A percentile compares a stretch with the other conserved stretches of the same genome.
phyloP scores from a whole-genome alignment of 768 basidiomycete genomes.

The Hortiboletus flavorubellus region DNA sequence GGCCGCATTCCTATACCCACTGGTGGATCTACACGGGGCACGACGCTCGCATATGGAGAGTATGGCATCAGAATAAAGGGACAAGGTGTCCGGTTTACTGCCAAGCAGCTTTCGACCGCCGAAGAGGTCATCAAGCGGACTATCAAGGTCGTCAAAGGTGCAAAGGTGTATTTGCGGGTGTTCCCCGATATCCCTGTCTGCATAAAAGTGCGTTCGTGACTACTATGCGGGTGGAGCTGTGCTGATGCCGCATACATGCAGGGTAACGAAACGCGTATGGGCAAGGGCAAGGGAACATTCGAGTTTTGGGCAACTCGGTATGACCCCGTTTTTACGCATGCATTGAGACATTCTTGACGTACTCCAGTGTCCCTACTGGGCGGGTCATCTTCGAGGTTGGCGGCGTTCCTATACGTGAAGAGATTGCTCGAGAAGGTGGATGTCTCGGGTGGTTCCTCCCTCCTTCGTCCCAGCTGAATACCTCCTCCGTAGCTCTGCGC shows the following conservation, averaged over 20 bases:
- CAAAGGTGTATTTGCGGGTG: constrained; percentile 81
- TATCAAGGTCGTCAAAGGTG: constrained; percentile 85
- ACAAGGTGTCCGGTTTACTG: constrained; percentile 74
- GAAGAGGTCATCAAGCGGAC: constrained; percentile 88
- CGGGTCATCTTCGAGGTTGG: constrained; percentile 95
- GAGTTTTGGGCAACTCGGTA: constrained; percentile 96
- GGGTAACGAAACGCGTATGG: constrained; percentile 99
- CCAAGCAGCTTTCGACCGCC: constrained; percentile 85
- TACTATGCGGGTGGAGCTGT: not conserved
- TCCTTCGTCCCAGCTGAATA: constrained; percentile 1
- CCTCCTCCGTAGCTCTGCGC: constrained; percentile 59
- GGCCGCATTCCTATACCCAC: constrained; percentile 80
- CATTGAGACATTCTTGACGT: not conserved
- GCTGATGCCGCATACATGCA: constrained; percentile 27
- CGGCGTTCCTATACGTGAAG: constrained; percentile 83
- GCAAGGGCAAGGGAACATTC: constrained; percentile 97
- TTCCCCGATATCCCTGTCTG: constrained; percentile 98
- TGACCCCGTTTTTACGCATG: constrained; percentile 17
- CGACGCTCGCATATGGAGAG: constrained; percentile 87
- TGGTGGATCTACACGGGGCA: constrained; percentile 92
- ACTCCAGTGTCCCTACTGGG: constrained; percentile 72
- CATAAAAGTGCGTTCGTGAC: constrained; percentile 66
- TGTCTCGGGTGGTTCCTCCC: not conserved
- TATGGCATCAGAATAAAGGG: constrained; percentile 90
- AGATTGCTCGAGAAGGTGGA: constrained; percentile 86